phyloP scores from a whole-genome alignment of 2,329 filamentous ascomycete species.

The Sporothrix sp. region DNA sequence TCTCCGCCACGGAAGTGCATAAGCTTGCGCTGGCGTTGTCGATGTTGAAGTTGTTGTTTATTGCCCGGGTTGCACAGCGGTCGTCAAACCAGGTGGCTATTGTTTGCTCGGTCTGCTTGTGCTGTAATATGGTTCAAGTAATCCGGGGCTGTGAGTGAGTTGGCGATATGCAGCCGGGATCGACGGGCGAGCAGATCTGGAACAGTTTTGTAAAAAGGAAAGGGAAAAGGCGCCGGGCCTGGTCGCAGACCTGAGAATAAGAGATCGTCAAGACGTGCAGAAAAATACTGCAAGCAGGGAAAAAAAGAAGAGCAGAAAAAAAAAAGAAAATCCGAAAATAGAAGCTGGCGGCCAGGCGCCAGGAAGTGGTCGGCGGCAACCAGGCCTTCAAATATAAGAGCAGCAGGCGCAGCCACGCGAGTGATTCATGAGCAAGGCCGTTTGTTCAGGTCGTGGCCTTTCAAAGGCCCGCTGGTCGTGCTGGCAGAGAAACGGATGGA shows the following conservation, averaged over 20 bases:
- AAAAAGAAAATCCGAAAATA: conserved; percentile 6
- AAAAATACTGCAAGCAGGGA: not conserved
- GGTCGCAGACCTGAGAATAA: not conserved
- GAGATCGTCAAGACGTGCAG: conserved; percentile 1
- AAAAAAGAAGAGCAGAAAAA: not conserved
- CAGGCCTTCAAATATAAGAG: conserved; percentile 8
- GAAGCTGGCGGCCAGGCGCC: conserved; percentile 7
- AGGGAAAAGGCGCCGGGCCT: not conserved
- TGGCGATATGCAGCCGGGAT: conserved; percentile 5
- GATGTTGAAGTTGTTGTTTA: not conserved
- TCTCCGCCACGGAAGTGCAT: not conserved
- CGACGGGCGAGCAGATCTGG: conserved; percentile 5
- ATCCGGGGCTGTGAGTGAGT: not conserved
- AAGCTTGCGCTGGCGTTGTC: not conserved
- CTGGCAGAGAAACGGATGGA: not conserved
- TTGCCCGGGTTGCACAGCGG: not conserved
- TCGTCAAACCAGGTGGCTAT: too few species aligned
- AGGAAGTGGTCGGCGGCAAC: conserved; percentile 5
- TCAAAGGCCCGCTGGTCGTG: not conserved
- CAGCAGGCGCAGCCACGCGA: conserved; percentile 1
- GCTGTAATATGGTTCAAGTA: not conserved
- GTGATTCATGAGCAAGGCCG: conserved; percentile 11
- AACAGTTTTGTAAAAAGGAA: conserved; percentile 2
- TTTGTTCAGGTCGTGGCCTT: not conserved
- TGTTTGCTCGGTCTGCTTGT: too few species aligned